These are phyloP conservation scores for Malus asiatica DNA, from an alignment of 306 rosid genomes.

Conservation along the genomic window DNA sequence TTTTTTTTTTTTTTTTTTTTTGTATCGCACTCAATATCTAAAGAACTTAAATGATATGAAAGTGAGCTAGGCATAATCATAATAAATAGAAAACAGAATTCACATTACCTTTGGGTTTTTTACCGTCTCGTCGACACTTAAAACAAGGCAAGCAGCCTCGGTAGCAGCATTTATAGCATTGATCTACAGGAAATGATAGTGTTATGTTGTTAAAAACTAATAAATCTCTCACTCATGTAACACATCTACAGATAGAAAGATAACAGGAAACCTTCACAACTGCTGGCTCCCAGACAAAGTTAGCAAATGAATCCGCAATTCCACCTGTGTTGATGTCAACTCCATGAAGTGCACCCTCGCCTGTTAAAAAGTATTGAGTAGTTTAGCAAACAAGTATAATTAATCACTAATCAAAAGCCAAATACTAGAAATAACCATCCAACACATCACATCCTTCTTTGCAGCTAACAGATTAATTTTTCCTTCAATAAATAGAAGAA, in stretches of 20 bases:
- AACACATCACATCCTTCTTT: not conserved
- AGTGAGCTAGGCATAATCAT: not conserved
- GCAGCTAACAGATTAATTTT: not conserved
- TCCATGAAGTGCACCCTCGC: conserved; percentile 87
- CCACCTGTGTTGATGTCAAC: conserved; percentile 96
- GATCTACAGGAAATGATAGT: conserved; percentile 43
- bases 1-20: too few relatives aligned
- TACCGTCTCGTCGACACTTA: conserved; percentile 94
- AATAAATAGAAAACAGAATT: not conserved
- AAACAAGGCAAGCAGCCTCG: conserved; percentile 89
- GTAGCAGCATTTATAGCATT: conserved; percentile 98
- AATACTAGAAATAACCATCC: not conserved
- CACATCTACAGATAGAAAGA: not conserved
- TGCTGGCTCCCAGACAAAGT: conserved; percentile 99
- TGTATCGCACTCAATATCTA: too few relatives aligned
- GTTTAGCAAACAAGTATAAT: not conserved
- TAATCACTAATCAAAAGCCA: not conserved
- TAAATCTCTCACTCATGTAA: not conserved
- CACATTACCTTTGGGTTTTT: conserved; percentile 82
- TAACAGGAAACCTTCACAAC: conserved; percentile 67
- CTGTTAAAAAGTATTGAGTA: conserved; percentile 20
- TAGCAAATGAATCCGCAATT: conserved; percentile 82
- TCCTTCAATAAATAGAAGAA: not conserved
- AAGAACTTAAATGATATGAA: not conserved
- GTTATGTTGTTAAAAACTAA: not conserved